phyloP scores from a whole-genome alignment of 805 yeast genomes.

The Spathaspora passalidarum region DNA sequence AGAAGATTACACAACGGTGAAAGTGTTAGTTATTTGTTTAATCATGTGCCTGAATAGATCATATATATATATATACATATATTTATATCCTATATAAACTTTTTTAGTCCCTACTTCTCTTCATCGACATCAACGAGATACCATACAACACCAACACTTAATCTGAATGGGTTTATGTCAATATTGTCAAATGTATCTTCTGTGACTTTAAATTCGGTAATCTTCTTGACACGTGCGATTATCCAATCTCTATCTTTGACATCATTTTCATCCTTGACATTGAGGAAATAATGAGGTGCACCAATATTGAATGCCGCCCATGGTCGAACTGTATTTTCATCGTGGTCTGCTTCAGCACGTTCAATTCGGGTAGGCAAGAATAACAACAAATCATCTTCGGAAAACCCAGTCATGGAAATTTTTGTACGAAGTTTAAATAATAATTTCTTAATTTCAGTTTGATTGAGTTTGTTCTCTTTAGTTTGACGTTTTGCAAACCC shows the following conservation, averaged over 20 bases:
- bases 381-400: constrained; percentile 71
- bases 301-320: constrained; percentile 97
- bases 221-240: constrained; percentile 62
- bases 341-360: constrained; percentile 12
- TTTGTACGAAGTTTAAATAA: constrained; percentile 41
- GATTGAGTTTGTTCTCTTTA: constrained; percentile 58
- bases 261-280: constrained; percentile 30
- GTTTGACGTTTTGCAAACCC: constrained; percentile 81
- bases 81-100: no score
- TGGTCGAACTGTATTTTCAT: constrained; percentile 29
- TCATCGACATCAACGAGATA: constrained; percentile 55
- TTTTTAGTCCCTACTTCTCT: constrained; percentile 18
- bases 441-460: constrained; percentile 43
- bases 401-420: constrained; percentile 66
- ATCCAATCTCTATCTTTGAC: constrained; percentile 69
- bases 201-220: constrained; percentile 53
- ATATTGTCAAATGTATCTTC: constrained; percentile 34
- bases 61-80: constrained; percentile 1
- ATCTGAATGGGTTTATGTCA: constrained; percentile 59
- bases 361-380: constrained; percentile 76
- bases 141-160: constrained; percentile 65
- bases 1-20: constrained; percentile 87
- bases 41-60: constrained; percentile 50
- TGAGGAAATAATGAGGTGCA: constrained; percentile 78
- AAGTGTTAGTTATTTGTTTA: constrained; percentile 75